Evolutionary conservation across 345 rosid genomes (phyloP).

Genomic region (Salix udensis): DNA sequence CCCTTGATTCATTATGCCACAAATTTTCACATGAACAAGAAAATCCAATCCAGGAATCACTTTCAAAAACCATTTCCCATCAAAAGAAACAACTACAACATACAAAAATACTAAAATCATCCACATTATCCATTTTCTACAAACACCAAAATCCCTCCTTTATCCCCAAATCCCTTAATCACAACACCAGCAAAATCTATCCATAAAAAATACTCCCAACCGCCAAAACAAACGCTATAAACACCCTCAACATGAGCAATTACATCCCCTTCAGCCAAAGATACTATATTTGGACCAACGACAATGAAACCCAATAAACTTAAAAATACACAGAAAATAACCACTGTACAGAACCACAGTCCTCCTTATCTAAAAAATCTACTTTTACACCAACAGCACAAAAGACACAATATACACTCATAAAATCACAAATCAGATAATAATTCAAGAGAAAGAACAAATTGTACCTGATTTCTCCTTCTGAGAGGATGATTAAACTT

Average conservation of each 20-base stretch:
- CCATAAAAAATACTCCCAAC: neutral
- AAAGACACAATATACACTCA: neutral
- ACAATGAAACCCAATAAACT: neutral
- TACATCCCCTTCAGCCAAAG: neutral
- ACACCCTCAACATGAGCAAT: neutral
- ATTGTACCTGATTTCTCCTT: slow-evolving; percentile 49
- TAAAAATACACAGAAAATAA: neutral
- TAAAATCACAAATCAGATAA: neutral
- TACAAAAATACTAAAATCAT: neutral
- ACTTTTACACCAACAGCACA: neutral
- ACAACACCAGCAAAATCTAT: neutral
- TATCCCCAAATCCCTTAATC: neutral
- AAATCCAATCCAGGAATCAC: neutral
- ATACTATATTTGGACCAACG: neutral
- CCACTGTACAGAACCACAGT: neutral
- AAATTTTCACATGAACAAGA: neutral
- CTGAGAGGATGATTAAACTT: slow-evolving; percentile 82
- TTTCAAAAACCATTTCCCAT: neutral
- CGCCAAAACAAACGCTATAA: neutral
- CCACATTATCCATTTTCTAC: neutral
- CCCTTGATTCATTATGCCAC: neutral
- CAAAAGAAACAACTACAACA: neutral
- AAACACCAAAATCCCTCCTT: neutral
- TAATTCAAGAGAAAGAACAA: neutral
- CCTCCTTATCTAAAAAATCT: neutral